Evolutionary conservation across 2,329 filamentous ascomycete genomes (phyloP), one percentile per base, ranked within the genome.

Genomic region (Pseudomassariella vexata): DNA sequence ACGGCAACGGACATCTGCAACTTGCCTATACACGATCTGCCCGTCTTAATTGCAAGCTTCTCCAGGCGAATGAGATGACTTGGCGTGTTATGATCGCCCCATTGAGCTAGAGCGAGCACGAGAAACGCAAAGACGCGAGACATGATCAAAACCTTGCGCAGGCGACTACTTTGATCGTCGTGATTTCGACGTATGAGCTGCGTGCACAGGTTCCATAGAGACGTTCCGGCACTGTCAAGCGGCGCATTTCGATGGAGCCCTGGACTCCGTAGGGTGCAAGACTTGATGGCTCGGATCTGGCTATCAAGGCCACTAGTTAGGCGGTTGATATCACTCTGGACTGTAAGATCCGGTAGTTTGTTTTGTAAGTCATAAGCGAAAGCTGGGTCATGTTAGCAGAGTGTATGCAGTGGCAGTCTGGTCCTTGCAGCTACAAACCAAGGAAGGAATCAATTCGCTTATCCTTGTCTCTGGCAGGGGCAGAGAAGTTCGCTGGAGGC

Each of bases 181-280:
- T 47, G 35, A 39, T 54, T 48, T 30, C 64, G 49, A 6, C 62
- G 56, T 22, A 55, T 60, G 5, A 76, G 48, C 17, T 70, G 67
- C 2, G 77, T 76, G 24, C 76, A 77, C 5, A 70, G 49, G 41
- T 87, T 87, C 82, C 82, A 87, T 6, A 87, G 57, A 16, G 63
- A 60, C 1, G 71, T 68, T 34, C 73, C 82, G 6, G 63, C 44
- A 5, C 44, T 53, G 38, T 84, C 79, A 3, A 85, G 57, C 5
- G 71, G 64, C 16, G 59, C 53, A 24, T 63, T 59, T 2, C 52
- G 50, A 9, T 45, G 39, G 9, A 50, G 24, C 9, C 43, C 46
- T 2, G 59, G 41, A 8, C 47, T 52, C 15, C 45, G 56, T 15
- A 59, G 52, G 17, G 55, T 58, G 21, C 44, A 49, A 2, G 37